phyloP scores from a whole-genome alignment of 2,329 filamentous ascomycete species.

The Penicillium sumatraense region DNA sequence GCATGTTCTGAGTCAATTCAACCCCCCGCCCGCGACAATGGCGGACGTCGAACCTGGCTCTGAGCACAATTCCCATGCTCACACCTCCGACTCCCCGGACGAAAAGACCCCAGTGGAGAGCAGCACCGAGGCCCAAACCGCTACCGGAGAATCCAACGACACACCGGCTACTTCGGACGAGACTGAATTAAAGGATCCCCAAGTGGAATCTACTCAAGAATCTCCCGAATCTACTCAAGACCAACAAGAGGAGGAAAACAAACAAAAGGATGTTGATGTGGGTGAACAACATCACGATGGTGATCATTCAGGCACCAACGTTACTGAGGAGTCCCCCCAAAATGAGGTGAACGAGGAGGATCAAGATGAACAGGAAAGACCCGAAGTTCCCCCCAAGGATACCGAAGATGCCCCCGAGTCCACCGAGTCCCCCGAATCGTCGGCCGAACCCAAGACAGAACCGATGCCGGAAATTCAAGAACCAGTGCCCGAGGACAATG shows the following conservation, averaged over 20 bases:
- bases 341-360: constrained; percentile 30
- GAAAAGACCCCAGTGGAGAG: constrained; percentile 34
- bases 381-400: constrained; percentile 10
- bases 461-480: constrained; percentile 25
- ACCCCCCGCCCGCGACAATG: constrained; percentile 46
- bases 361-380: constrained; percentile 24
- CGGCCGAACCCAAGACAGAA: not conserved
- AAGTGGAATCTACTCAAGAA: constrained; percentile 19
- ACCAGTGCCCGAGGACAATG: constrained; percentile 23
- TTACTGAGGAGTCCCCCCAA: constrained; percentile 30
- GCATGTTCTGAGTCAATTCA: constrained; percentile 29
- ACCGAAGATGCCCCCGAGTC: constrained; percentile 12
- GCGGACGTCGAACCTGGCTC: constrained; percentile 46
- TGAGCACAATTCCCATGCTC: constrained; percentile 34
- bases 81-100: constrained; percentile 23
- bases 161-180: constrained; percentile 37
- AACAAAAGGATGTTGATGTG: constrained; percentile 8
- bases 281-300: no score
- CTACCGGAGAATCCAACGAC: constrained; percentile 32
- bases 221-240: constrained; percentile 7
- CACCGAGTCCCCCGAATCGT: not conserved
- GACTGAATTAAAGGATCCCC: constrained; percentile 35
- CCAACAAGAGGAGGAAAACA: constrained; percentile 9
- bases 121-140: constrained; percentile 23
- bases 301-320: constrained; percentile 17